These are phyloP conservation scores for Viridothelium virens DNA, from an alignment of 495 filamentous ascomycete genomes.

Conservation along the genomic window DNA sequence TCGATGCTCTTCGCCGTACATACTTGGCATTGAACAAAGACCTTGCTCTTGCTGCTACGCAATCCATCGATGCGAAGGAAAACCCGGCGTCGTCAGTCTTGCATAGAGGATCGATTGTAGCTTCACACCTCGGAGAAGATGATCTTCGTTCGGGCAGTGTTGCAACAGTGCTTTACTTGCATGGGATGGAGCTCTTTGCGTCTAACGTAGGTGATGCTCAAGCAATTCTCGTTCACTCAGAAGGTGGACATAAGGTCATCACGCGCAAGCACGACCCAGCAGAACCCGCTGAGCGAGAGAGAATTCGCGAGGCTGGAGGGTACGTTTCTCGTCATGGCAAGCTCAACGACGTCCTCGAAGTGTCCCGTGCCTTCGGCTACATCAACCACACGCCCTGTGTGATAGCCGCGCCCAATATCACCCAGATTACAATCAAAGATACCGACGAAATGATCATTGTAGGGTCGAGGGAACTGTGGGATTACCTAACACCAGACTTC, in stretches of 20 bases:
- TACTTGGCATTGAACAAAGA: constrained; percentile 92
- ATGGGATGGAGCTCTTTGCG: constrained; percentile 82
- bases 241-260: constrained; percentile 68
- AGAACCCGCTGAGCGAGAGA: constrained; percentile 67
- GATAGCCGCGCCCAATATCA: constrained; percentile 81
- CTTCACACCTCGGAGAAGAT: constrained; percentile 69
- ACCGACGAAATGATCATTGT: constrained; percentile 91
- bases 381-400: constrained; percentile 86
- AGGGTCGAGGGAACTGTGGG: constrained; percentile 89
- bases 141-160: constrained; percentile 84
- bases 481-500: constrained; percentile 77
- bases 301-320: constrained; percentile 89
- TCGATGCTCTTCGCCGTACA: constrained; percentile 74
- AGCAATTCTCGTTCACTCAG: constrained; percentile 83
- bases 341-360: constrained; percentile 81
- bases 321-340: constrained; percentile 92
- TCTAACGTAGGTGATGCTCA: constrained; percentile 94
- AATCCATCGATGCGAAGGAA: constrained; percentile 65
- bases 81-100: constrained; percentile 43
- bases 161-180: constrained; percentile 83
- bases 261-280: constrained; percentile 91
- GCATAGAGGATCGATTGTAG: constrained; percentile 61
- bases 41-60: constrained; percentile 76
- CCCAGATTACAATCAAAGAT: constrained; percentile 69
- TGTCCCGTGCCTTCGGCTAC: constrained; percentile 92